Percentiles rank a stretch among this genome's conserved stretches.
phyloP scores from a whole-genome alignment of 2,329 filamentous ascomycete genomes.

The Pestalotiopsis sp. region DNA sequence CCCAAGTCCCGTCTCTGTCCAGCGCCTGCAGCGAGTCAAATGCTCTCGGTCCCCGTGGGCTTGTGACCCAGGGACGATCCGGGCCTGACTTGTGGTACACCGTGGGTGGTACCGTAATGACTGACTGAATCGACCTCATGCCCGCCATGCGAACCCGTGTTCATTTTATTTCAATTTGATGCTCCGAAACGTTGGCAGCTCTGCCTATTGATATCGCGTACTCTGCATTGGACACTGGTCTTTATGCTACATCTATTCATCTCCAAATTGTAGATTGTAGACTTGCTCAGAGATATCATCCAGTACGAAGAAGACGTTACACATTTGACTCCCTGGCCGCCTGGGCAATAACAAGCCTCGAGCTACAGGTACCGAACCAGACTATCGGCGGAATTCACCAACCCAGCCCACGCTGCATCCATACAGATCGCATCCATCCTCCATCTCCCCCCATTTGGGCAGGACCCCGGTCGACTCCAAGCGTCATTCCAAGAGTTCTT shows the following conservation, averaged over 20 bases:
- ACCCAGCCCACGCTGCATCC: background rate
- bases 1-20: background rate
- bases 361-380: background rate
- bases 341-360: background rate
- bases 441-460: conserved; percentile 8
- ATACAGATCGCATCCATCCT: background rate
- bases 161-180: conserved; percentile 8
- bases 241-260: background rate
- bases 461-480: conserved; percentile 13
- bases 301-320: background rate
- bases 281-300: background rate
- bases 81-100: background rate
- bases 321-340: background rate
- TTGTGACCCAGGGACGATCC: conserved; percentile 3
- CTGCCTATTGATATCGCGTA: background rate
- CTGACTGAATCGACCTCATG: background rate
- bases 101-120: background rate
- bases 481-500: conserved; percentile 9
- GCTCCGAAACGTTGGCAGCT: background rate
- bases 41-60: background rate
- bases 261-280: background rate
- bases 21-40: background rate
- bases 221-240: background rate
- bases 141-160: background rate
- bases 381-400: background rate